Evolutionary conservation across 805 yeast genomes (phyloP), one percentile per base, ranked within the genome.

Genomic region (Kodamaea kaohsiungensis): DNA sequence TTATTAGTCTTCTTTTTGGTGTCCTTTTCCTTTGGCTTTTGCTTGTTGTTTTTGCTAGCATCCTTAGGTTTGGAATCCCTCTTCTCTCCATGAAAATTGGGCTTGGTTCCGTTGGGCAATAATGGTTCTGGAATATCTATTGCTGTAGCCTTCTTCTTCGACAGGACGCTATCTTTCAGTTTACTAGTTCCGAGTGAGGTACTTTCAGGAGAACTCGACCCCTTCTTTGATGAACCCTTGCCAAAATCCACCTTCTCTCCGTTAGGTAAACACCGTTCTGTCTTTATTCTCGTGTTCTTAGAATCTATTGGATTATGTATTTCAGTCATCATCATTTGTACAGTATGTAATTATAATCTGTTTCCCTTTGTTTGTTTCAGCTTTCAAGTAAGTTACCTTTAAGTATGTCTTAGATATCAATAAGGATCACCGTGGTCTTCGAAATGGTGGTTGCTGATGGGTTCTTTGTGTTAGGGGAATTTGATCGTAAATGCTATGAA

Each of bases 31-130:
- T 40, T 40, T 2, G 19, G 45, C 15, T 40, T 40, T 8, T 12
- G 45, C 22, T 47, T 40, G 27, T 7, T 25, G 43, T 27, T 35
- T 15, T 38, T 43, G 15, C 40, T 50, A 33, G 39, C 25, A 35
- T 48, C 37, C 46, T 48, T 59, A 38, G 49, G 52, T 25, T 53
- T 50, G 35, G 56, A 47, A 19, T 57, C 56, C 46, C 50, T 51
- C 27, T 48, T 46, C 22, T 54, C 63, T 38, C 56, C 59, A 56
- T 59, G 57, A 46, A 68, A 68, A 51, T 65, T 64, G 3, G 73
- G 73, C 49, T 64, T 65, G 10, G 59, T 62, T 8, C 74, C 73
- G 48, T 63, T 64, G 7, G 74, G 72, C 43, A 70, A 61, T n/a
- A 27, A 51, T 18, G 27, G 56, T 51, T 43, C 45, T 43, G 45